Conservation (phyloP, 2,329 filamentous ascomycete genomes). For the Ceratocystis albifundus region DNA sequence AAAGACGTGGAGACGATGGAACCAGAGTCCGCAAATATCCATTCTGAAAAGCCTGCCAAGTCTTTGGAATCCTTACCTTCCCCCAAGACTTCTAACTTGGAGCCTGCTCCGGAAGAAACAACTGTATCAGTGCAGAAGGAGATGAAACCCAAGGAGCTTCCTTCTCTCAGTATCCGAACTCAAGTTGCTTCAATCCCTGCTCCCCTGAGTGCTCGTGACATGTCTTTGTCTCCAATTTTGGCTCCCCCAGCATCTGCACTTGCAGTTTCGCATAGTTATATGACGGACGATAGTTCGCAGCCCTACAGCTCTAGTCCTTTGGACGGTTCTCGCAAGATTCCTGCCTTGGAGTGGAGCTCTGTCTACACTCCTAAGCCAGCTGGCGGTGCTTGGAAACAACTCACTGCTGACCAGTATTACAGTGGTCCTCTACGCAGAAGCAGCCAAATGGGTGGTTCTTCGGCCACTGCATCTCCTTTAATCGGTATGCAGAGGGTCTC, state of each 20-base stretch:
- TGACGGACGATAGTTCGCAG: not conserved
- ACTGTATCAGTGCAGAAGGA: not conserved
- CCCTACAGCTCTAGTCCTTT: not conserved
- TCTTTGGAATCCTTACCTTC: not conserved
- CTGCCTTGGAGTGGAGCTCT: slow-evolving; percentile 20
- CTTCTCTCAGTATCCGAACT: slow-evolving; percentile 1
- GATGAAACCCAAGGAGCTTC: not conserved
- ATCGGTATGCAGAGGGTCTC: slow-evolving; percentile 4
- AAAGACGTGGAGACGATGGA: not conserved
- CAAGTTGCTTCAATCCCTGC: not conserved
- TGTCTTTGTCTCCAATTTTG: slow-evolving; percentile 10
- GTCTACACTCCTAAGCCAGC: slow-evolving; percentile 22
- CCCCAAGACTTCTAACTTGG: not conserved
- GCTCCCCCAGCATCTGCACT: not conserved
- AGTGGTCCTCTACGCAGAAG: slow-evolving; percentile 17
- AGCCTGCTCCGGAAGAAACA: not conserved
- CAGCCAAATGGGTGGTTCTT: slow-evolving; percentile 9
- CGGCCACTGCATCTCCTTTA: slow-evolving; percentile 15
- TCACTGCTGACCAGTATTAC: slow-evolving; percentile 22
- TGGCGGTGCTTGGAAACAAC: slow-evolving; percentile 19
- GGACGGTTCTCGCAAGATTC: slow-evolving; percentile 15
- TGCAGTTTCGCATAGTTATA: not conserved
- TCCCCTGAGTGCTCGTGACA: not conserved
- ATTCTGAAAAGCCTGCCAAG: not conserved
- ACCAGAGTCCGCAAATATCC: not conserved